Base-by-base conservation (phyloP, 495 filamentous ascomycete species). In the Echria macrotheca region DNA sequence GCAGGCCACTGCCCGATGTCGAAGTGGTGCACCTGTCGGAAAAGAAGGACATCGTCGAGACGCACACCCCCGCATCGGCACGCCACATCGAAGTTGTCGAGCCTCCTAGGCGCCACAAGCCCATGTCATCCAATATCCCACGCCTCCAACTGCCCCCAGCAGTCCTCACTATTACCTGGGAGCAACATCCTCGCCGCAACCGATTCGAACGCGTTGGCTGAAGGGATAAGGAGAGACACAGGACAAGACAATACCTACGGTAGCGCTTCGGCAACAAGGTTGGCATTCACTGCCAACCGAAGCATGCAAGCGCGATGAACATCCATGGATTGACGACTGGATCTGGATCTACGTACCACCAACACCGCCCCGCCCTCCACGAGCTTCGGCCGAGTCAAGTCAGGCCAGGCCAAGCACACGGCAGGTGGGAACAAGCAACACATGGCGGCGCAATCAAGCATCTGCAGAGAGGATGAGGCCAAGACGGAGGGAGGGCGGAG, bases 161-260 rank as follows among this genome's bases (percentile, higher is more conserved):
- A 12, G 24, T 48, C 25, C 10, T 59, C 42, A 50, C 36, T 1
- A 57, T 62, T 33, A 55, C 59, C 23, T 62, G 53, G 50, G 56
- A 59, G 2, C 37, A 18, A 2, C 32, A 50, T 1, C 46, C 53
- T 2, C 59, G 59, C 17, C 50, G 43, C 32, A 59, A 62, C 39
- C 59, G 56, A 3, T 62, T 62, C 19, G 59, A 62, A 26, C 53
- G 59, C n/a, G 29, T 46, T 25, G 47, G 47, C 5, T 57, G 50
- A 57, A 22, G n/a, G n/a, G n/a, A n/a, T n/a, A n/a, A n/a, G n/a
- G n/a, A n/a, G n/a, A n/a, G n/a, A n/a, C n/a, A n/a, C n/a, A n/a
- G n/a, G n/a, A n/a, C n/a, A n/a, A n/a, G n/a, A n/a, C n/a, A n/a
- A n/a, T n/a, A n/a, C n/a, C n/a, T n/a, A n/a, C n/a, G n/a, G n/a